Evolutionary conservation across 2,329 filamentous ascomycete species (phyloP).

Genomic region (Arthrinium puccinioides): DNA sequence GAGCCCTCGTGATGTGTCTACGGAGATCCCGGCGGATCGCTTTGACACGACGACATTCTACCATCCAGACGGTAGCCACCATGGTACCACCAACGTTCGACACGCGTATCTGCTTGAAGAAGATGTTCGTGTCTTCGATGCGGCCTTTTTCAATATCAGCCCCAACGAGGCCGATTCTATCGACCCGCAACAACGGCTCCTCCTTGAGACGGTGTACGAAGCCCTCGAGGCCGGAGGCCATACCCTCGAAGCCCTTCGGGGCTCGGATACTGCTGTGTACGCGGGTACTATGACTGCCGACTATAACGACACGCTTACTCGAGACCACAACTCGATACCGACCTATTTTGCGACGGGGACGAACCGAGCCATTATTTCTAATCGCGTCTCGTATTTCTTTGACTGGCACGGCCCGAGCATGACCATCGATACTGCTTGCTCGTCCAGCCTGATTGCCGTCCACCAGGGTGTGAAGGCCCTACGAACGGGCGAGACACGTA

Average conservation of each 20-base stretch:
- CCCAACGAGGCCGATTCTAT: neutral
- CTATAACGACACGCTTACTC: neutral
- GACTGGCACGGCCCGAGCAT: slow-evolving; percentile 5
- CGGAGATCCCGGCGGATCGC: slow-evolving; percentile 1
- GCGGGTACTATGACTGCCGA: neutral
- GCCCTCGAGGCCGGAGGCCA: neutral
- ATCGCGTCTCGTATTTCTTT: slow-evolving; percentile 5
- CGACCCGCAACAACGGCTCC: slow-evolving; percentile 1
- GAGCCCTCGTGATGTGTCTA: slow-evolving; percentile 1
- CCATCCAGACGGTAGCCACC: slow-evolving; percentile 10
- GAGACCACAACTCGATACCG: neutral
- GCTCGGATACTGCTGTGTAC: neutral
- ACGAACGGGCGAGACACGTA: neutral
- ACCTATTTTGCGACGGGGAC: slow-evolving; percentile 1
- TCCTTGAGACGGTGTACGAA: neutral
- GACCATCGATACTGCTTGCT: slow-evolving; percentile 6
- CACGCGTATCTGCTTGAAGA: slow-evolving; percentile 13
- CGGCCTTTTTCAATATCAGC: slow-evolving; percentile 19
- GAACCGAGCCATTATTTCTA: neutral
- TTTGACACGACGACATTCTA: slow-evolving; percentile 9
- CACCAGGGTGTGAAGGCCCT: slow-evolving; percentile 4
- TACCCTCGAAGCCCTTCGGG: neutral
- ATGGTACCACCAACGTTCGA: slow-evolving; percentile 11
- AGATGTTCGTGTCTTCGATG: slow-evolving; percentile 24
- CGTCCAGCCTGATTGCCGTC: slow-evolving; percentile 1